Percentiles rank a stretch among this genome's conserved stretches.
phyloP scores from a whole-genome alignment of 768 basidiomycete species.

The Termitomyces sp. region DNA sequence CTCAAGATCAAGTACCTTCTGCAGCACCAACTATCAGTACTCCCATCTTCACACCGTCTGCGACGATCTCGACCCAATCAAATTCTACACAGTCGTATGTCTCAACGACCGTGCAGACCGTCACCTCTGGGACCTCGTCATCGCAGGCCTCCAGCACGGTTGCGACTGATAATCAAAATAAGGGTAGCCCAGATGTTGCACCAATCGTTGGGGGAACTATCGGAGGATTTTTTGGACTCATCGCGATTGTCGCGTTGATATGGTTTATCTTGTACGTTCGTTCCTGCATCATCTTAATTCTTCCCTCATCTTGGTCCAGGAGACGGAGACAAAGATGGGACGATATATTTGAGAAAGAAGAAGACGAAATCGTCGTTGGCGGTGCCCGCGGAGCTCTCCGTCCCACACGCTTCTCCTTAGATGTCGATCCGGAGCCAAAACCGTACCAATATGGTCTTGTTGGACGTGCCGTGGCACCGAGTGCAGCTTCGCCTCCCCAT shows the following conservation, averaged over 20 bases:
- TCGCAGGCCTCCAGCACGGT: slow-evolving; percentile 28
- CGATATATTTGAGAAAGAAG: slow-evolving; percentile 46
- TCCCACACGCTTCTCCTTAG: slow-evolving; percentile 24
- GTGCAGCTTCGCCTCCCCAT: slow-evolving; percentile 30
- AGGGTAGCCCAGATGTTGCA: slow-evolving; percentile 26
- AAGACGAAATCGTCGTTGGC: slow-evolving; percentile 21
- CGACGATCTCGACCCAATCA: slow-evolving; percentile 22
- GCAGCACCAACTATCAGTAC: not conserved
- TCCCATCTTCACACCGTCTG: slow-evolving; percentile 25
- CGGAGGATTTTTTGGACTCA: slow-evolving; percentile 49
- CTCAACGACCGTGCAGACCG: slow-evolving; percentile 26
- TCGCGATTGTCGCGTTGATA: slow-evolving; percentile 36
- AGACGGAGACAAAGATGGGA: slow-evolving; percentile 44
- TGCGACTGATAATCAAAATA: slow-evolving; percentile 15
- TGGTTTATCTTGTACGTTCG: slow-evolving; percentile 49
- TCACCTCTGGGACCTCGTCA: slow-evolving; percentile 32
- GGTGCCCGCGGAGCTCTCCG: slow-evolving; percentile 11
- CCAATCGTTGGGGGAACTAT: slow-evolving; percentile 51
- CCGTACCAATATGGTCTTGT: slow-evolving; percentile 65
- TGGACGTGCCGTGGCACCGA: slow-evolving; percentile 35
- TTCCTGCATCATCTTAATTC: not conserved
- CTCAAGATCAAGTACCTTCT: slow-evolving; percentile 8
- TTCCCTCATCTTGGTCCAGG: slow-evolving; percentile 23
- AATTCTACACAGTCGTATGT: slow-evolving; percentile 38
- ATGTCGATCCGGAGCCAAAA: slow-evolving; percentile 37